These are phyloP conservation scores for Saccharomycopsis olivae DNA, from an alignment of 805 yeast genomes.

Conservation along the genomic window DNA sequence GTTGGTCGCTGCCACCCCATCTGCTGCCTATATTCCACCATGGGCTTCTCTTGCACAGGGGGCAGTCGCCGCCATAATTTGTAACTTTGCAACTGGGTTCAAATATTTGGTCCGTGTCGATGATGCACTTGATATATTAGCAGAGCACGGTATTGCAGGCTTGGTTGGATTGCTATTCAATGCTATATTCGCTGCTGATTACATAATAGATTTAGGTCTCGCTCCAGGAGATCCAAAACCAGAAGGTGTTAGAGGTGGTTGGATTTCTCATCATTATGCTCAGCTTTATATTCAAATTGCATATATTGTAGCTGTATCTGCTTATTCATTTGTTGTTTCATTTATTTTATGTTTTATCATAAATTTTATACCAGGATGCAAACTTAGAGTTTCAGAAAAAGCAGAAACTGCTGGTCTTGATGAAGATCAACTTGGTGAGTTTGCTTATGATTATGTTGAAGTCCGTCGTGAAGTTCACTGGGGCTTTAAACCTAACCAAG, in stretches of 20 bases:
- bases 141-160: slow-evolving; percentile 99
- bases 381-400: slow-evolving; percentile 69
- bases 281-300: slow-evolving; percentile 88
- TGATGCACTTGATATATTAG: slow-evolving; percentile 88
- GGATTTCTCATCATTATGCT: slow-evolving; percentile 83
- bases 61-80: slow-evolving; percentile 64
- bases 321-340: slow-evolving; percentile 69
- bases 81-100: slow-evolving; percentile 84
- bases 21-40: slow-evolving; percentile 81
- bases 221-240: too few species aligned
- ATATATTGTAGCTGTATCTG: slow-evolving; percentile 62
- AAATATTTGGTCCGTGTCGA: slow-evolving; percentile 76
- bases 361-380: slow-evolving; percentile 47
- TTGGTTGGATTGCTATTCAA: slow-evolving; percentile 82
- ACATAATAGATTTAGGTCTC: slow-evolving; percentile 84
- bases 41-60: slow-evolving; percentile 90
- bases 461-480: slow-evolving; percentile 92
- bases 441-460: slow-evolving; percentile 97
- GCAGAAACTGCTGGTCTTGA: slow-evolving; percentile 88
- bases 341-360: slow-evolving; percentile 54
- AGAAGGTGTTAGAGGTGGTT: slow-evolving; percentile 87
- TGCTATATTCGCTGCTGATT: slow-evolving; percentile 76
- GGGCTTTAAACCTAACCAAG: too few species aligned
- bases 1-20: slow-evolving; percentile 93
- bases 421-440: slow-evolving; percentile 96